These are phyloP conservation scores for Nyctanthes arbortristis DNA, from an alignment of 257 asterid species.

Conservation along the genomic window DNA sequence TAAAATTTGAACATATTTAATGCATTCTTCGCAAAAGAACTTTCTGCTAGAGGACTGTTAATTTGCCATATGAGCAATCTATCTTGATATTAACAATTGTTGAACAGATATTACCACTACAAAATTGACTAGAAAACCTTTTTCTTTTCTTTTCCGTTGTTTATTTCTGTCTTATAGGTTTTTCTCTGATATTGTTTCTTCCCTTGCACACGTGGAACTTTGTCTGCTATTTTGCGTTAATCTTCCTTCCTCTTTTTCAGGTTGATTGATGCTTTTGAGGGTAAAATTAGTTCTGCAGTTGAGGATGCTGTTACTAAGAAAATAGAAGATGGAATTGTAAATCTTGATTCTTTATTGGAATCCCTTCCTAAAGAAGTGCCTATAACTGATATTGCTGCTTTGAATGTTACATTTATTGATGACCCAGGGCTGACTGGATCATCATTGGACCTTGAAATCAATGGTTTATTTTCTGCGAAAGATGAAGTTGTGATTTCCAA, in stretches of 20 bases:
- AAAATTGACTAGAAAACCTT: no score
- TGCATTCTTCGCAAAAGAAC: no score
- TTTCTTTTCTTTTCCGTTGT: background rate
- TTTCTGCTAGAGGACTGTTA: background rate
- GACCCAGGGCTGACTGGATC: conserved; percentile 60
- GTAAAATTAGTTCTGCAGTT: conserved; percentile 59
- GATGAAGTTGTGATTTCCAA: conserved; percentile 34
- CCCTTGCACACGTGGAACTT: background rate
- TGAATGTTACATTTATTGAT: conserved; percentile 70
- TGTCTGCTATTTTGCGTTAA: background rate
- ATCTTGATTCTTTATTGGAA: conserved; percentile 61
- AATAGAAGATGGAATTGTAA: conserved; percentile 47
- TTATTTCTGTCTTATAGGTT: background rate
- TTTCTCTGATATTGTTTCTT: background rate
- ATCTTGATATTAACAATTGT: background rate
- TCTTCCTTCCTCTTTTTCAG: conserved; percentile 37
- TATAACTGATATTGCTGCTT: conserved; percentile 50
- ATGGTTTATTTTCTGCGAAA: conserved; percentile 63
- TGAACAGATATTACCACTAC: background rate
- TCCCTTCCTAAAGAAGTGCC: conserved; percentile 81
- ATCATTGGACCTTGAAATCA: conserved; percentile 59
- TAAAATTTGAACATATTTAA: no score
- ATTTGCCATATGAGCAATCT: background rate
- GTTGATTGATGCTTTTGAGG: conserved; percentile 75
- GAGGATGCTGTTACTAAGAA: conserved; percentile 72